phyloP scores from a whole-genome alignment of 2,329 filamentous ascomycete genomes.

The Lasiodiplodia theobromae region DNA sequence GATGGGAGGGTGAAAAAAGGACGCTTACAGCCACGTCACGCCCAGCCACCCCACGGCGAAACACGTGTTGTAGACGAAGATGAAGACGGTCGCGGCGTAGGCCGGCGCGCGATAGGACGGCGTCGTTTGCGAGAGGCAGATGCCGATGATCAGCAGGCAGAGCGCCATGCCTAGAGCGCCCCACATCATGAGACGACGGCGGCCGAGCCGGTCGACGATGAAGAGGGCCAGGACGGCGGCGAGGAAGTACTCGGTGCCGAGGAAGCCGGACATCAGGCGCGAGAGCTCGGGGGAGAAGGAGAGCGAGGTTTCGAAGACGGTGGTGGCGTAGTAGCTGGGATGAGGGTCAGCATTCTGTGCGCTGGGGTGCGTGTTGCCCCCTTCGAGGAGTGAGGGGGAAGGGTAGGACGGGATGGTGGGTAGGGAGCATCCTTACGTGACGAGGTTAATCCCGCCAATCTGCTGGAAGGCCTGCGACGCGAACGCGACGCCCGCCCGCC shows the following conservation, averaged over 20 bases:
- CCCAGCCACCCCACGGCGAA: slow-evolving; percentile 60
- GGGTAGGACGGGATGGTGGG: too few species aligned
- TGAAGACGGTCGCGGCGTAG: slow-evolving; percentile 55
- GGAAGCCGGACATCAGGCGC: slow-evolving; percentile 29
- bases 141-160: slow-evolving; percentile 41
- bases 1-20: too few species aligned
- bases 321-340: slow-evolving; percentile 25
- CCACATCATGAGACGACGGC: slow-evolving; percentile 43
- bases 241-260: slow-evolving; percentile 43
- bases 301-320: slow-evolving; percentile 26
- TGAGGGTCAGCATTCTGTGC: not conserved
- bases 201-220: slow-evolving; percentile 41
- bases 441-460: slow-evolving; percentile 57
- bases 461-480: slow-evolving; percentile 70
- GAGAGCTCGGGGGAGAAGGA: slow-evolving; percentile 41
- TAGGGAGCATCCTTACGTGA: slow-evolving; percentile 24
- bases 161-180: slow-evolving; percentile 41
- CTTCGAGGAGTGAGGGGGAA: too few species aligned
- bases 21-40: slow-evolving; percentile 50
- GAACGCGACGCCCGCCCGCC: slow-evolving; percentile 66
- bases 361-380: too few species aligned
- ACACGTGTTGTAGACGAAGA: slow-evolving; percentile 63
- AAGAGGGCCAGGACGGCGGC: slow-evolving; percentile 37
- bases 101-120: slow-evolving; percentile 34
- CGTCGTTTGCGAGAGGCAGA: slow-evolving; percentile 17